Evolutionary conservation across 352 stramenopile genomes (phyloP), one percentile per base, ranked within the genome.

Genomic region (Blastocystis sp.): DNA sequence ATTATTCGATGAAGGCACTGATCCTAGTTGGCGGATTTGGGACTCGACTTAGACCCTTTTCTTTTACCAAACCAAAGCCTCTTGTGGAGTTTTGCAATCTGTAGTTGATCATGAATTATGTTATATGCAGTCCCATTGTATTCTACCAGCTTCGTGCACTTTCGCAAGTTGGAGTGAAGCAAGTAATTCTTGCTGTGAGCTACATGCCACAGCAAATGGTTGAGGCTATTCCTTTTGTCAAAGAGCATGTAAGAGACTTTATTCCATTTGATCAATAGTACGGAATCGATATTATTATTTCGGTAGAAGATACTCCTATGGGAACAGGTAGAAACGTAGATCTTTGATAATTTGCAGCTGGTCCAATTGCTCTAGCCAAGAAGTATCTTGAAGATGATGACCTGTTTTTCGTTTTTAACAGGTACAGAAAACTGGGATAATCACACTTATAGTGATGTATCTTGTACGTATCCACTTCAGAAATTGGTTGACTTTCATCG

Each of bases 71-170:
- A 56, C 92, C 93, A 59, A 95, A 95, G 90, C 93, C 93, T 39
- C 90, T 95, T 32, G 93, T 95, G 56, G 93, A 95, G 88, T 95
- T 95, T 89, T 94, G 92, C 90, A 95, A 95, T 90, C 46, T 86
- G 69, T 63, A 80, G 42, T 27, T 3, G 0, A 29, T 19, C 9
- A 11, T 43, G 3, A 16, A 51, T 0, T 58, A 0, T n/a, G n/a
- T 63, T 43, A 51, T 21, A 58, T 19, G 21, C 56, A 95, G 94
- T 71, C 92, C 93, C 11, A 94, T 95, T 85, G 91, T 95, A 14
- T 61, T 93, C 88, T 92, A 95, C 88, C 93, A 95, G 89, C 93
- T 95, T 56, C 91, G 94, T 88, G 93, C 92, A 69, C 92, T 95
- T 51, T 92, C 93, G 21, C 49, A 94, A 91, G 92, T 95, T 37